Percentiles rank a stretch among this genome's conserved stretches.
phyloP scores from a whole-genome alignment of 139 green algal genomes.

The Chlorella sp. region DNA sequence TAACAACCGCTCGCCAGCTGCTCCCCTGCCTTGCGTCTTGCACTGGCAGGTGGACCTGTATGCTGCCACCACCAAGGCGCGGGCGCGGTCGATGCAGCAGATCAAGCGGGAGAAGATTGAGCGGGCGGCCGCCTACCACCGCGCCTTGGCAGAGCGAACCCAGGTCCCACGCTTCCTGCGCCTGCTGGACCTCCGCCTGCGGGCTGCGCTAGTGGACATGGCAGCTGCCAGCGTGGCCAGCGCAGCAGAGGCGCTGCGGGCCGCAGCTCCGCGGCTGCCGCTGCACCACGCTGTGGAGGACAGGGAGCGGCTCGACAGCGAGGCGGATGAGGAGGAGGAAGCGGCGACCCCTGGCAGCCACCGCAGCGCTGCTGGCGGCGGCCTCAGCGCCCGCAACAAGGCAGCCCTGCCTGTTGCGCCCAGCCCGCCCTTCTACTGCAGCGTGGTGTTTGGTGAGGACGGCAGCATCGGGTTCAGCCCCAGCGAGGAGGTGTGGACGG shows the following conservation, averaged over 20 bases:
- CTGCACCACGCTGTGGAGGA: too few species aligned
- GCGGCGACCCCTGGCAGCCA: background rate
- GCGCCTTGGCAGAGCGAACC: background rate
- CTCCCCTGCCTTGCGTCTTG: background rate
- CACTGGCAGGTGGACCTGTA: slow-evolving; percentile 22
- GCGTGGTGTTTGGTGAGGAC: slow-evolving; percentile 8
- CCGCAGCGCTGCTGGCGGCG: background rate
- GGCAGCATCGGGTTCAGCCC: slow-evolving; percentile 14
- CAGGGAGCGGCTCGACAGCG: background rate
- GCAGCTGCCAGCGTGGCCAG: background rate
- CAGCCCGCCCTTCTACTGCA: background rate
- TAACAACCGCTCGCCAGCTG: background rate
- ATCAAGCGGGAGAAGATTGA: slow-evolving; percentile 18
- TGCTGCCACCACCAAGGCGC: slow-evolving; percentile 12
- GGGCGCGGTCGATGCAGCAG: slow-evolving; percentile 11
- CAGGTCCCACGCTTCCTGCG: slow-evolving; percentile 24
- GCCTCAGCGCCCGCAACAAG: background rate
- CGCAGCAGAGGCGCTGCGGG: background rate
- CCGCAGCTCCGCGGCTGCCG: background rate
- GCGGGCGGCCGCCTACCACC: background rate
- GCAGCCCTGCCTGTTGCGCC: background rate
- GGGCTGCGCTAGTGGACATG: background rate
- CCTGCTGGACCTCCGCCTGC: slow-evolving; percentile 19
- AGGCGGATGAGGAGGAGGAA: background rate
- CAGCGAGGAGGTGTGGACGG: slow-evolving; percentile 3